Base-by-base conservation (phyloP, 352 stramenopile genomes). In the Thraustotheca clavata region DNA sequence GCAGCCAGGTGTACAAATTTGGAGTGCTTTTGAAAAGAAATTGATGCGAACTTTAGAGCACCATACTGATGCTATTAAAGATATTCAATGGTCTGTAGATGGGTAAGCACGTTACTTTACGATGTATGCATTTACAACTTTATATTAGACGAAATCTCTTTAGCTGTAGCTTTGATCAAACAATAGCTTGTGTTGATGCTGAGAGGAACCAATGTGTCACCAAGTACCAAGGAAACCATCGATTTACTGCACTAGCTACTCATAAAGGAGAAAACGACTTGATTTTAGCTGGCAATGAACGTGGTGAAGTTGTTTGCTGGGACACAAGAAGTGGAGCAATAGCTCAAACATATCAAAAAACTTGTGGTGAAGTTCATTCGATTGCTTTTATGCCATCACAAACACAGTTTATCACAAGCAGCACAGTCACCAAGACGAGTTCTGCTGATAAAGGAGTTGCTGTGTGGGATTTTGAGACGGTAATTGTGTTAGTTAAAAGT, bases 401-500 rank as follows among this genome's bases (percentile, higher is more conserved):
- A 6, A 14, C n/a, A 11, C 43, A 52, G n/a, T 52, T 52, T 24
- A 9, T 52, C 43, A 35, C 43, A 18, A 52, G 3, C 43, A 52
- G 43, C 43, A 52, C 43, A 9, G 43, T 52, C 24, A 52, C 43
- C 43, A 52, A 52, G 43, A 52, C 43, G 7, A 52, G 43, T 7
- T 24, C 43, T 14, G 43, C n/a, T 6, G 43, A 52, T 11, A 52
- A 52, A 31, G 43, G 24, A 2, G 43, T 52, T 18, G 11, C n/a
- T 3, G 43, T 52, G 24, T 52, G 43, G 43, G 43, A 52, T 31
- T 52, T 26, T 24, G 7, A 9, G 9, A 52, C 24, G 14, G 43
- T 52, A 52, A 2, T 47, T 47, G 39, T 27, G 4, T 2, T 47
- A n/a, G 2, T 47, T n/a, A 20, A 43, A 20, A 24, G 22, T 4